A percentile compares a stretch with the other conserved stretches of the same genome.
phyloP scores from a whole-genome alignment of 2,329 filamentous ascomycete genomes.

The Sarocladium brachiariae region DNA sequence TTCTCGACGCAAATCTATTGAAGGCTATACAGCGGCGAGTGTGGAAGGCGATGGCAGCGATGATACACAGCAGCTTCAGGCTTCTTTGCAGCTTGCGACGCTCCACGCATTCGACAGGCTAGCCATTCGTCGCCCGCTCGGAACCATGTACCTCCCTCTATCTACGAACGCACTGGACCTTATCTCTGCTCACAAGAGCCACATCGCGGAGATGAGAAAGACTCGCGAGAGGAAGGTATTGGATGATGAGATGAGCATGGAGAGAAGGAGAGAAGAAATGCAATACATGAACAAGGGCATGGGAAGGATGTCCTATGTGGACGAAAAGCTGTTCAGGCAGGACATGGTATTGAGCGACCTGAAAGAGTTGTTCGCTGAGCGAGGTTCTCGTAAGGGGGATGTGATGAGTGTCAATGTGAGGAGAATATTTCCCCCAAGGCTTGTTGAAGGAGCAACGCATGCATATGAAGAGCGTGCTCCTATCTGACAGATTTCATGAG shows the following conservation, averaged over 20 bases:
- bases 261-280: conserved; percentile 14
- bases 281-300: conserved; percentile 15
- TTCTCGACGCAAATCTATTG: no score
- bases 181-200: conserved; percentile 14
- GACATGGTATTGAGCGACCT: conserved; percentile 14
- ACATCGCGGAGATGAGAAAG: conserved; percentile 10
- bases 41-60: background rate
- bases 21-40: no score
- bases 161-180: conserved; percentile 10
- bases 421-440: no score
- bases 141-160: conserved; percentile 16
- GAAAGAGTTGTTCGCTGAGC: conserved; percentile 10
- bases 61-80: background rate
- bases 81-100: conserved; percentile 17
- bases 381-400: no score
- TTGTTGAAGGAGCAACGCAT: no score
- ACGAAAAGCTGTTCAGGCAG: conserved; percentile 13
- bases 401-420: no score
- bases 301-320: conserved; percentile 12
- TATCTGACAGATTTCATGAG: no score
- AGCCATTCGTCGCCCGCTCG: conserved; percentile 16
- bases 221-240: conserved; percentile 13
- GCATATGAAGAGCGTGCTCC: no score
- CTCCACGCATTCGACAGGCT: conserved; percentile 20
- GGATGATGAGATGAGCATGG: conserved; percentile 11